phyloP scores from a whole-genome alignment of 1,139 yeast species.

The Pichia sp. region DNA sequence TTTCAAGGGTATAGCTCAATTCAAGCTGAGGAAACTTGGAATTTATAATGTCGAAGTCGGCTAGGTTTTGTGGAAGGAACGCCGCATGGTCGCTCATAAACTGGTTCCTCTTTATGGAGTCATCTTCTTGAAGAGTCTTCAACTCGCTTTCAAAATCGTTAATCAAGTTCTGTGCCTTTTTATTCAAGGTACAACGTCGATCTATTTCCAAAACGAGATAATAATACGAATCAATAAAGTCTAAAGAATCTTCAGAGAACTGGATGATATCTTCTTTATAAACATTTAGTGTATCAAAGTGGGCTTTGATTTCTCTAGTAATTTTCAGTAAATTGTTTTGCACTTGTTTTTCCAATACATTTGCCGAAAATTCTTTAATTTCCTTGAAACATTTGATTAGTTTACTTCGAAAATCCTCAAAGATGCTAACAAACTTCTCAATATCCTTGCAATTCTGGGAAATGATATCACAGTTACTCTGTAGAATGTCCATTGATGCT shows the following conservation, averaged over 20 bases:
- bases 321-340: conserved; percentile 19
- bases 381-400: conserved; percentile 24
- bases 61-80: conserved; percentile 42
- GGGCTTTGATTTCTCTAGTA: conserved; percentile 10
- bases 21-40: conserved; percentile 24
- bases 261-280: conserved; percentile 24
- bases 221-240: conserved; percentile 47
- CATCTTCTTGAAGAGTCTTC: conserved; percentile 36
- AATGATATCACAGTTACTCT: conserved; percentile 28
- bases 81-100: conserved; percentile 46
- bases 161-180: conserved; percentile 37
- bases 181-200: conserved; percentile 41
- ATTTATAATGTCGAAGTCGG: conserved; percentile 24
- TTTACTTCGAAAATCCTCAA: conserved; percentile 28
- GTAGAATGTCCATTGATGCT: conserved; percentile 31
- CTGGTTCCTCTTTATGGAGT: conserved; percentile 36
- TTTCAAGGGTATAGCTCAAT: conserved; percentile 24
- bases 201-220: conserved; percentile 46
- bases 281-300: conserved; percentile 14
- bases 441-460: conserved; percentile 31
- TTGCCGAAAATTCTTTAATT: conserved; percentile 22
- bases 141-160: conserved; percentile 39
- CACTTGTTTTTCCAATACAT: conserved; percentile 21
- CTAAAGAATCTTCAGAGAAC: conserved; percentile 44
- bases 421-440: conserved; percentile 22